Conservation (phyloP, 2,329 filamentous ascomycete species). For the Raffaelea arxii region DNA sequence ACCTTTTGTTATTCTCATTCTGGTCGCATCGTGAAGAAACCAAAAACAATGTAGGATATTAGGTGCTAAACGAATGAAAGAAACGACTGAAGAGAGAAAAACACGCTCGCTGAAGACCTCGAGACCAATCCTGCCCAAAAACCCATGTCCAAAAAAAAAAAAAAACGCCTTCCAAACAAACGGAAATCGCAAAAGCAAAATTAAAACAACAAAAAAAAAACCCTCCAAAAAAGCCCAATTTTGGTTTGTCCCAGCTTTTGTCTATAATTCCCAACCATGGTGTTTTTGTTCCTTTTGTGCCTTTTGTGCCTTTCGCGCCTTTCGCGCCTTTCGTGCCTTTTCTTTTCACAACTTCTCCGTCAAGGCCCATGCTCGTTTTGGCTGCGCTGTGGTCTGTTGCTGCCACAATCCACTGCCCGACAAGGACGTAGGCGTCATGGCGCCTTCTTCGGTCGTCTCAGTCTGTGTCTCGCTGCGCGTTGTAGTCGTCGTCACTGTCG, state of each 20-base stretch:
- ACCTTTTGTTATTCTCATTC: no score
- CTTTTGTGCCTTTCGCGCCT: constrained; percentile 43
- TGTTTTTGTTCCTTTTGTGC: background rate
- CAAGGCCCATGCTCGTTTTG: constrained; percentile 47
- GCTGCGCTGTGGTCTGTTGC: no score
- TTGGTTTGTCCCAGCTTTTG: background rate
- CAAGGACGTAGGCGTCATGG: constrained; percentile 26
- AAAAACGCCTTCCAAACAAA: background rate
- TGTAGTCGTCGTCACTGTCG: background rate
- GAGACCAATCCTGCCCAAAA: no score
- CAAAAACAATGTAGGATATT: no score
- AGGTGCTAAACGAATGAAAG: no score
- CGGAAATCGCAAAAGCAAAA: background rate
- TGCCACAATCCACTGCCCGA: no score
- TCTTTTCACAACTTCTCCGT: constrained; percentile 26
- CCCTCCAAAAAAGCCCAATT: background rate
- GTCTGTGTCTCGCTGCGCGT: constrained; percentile 32
- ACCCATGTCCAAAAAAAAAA: no score
- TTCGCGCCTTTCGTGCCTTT: constrained; percentile 36
- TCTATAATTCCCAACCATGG: background rate
- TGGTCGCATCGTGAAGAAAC: no score
- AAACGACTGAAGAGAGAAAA: no score
- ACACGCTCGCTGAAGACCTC: no score
- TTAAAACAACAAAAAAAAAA: background rate
- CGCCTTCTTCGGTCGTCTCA: constrained; percentile 24